phyloP scores from a whole-genome alignment of 176 grass and related monocot species.

The Puya raimondii region DNA sequence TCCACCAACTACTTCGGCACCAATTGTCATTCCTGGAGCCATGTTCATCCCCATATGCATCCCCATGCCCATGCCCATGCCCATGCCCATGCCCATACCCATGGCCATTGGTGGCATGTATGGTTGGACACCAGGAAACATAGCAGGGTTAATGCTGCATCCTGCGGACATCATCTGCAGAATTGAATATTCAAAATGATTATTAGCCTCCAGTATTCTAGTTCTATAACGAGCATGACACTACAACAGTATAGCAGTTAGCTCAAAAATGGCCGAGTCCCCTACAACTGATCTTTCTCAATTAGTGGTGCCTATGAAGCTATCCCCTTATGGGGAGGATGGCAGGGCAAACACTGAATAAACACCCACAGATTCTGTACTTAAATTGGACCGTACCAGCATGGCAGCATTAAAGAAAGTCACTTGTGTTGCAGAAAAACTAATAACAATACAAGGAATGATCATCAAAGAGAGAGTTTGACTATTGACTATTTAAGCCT shows the following conservation, averaged over 20 bases:
- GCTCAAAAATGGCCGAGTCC: not conserved
- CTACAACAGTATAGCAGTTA: not conserved
- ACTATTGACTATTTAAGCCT: not conserved
- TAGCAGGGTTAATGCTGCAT: slow-evolving; percentile 4
- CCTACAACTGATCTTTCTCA: not conserved
- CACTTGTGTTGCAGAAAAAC: not conserved
- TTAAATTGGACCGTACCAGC: too few relatives aligned
- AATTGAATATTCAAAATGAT: not conserved
- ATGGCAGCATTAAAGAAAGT: not conserved
- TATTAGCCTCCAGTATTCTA: not conserved
- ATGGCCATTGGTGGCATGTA: slow-evolving; percentile 10
- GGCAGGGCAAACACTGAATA: not conserved
- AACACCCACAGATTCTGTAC: not conserved
- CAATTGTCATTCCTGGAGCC: not conserved
- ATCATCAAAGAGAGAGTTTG: not conserved
- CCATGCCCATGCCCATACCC: slow-evolving; percentile 7
- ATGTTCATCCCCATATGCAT: slow-evolving; percentile 4
- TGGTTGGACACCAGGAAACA: slow-evolving; percentile 17
- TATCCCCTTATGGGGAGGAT: not conserved
- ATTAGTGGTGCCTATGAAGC: not conserved
- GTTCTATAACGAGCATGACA: not conserved
- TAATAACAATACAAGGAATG: not conserved
- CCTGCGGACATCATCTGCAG: slow-evolving; percentile 21
- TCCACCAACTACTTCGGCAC: not conserved
- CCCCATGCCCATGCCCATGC: slow-evolving; percentile 5